These are phyloP conservation scores for Skeletonema tropicum DNA, from an alignment of 108 stramenopile genomes.

Conservation along the genomic window DNA sequence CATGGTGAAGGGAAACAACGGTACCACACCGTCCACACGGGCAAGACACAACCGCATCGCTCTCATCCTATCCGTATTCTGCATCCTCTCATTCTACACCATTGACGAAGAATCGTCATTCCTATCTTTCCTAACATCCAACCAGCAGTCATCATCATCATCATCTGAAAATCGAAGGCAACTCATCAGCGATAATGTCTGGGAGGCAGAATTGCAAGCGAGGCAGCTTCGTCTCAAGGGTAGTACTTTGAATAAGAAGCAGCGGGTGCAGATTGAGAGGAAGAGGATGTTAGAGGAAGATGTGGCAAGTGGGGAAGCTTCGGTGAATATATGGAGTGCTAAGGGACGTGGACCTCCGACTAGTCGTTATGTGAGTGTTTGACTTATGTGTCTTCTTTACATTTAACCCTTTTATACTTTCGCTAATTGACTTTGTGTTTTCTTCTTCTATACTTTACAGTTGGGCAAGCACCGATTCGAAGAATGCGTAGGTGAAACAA, in stretches of 20 bases:
- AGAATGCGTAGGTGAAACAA: constrained; percentile 23
- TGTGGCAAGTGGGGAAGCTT: not conserved
- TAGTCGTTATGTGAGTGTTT: not conserved
- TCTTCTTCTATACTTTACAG: not conserved
- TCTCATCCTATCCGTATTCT: not conserved
- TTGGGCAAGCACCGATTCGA: constrained; percentile 24
- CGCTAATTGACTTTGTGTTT: not conserved
- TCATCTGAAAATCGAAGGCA: not conserved
- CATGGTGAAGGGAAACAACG: not conserved
- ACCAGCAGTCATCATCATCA: not conserved
- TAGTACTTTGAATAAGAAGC: not conserved
- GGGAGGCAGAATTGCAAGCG: not conserved
- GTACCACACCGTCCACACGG: not conserved
- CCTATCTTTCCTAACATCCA: not conserved
- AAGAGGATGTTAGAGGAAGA: not conserved
- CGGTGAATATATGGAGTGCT: not conserved
- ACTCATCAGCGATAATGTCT: not conserved
- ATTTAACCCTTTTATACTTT: too few species aligned
- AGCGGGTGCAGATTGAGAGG: not conserved
- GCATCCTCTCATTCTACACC: not conserved
- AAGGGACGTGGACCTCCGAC: not conserved
- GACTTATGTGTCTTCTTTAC: too few species aligned
- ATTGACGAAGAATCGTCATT: not conserved
- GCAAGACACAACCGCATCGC: not conserved
- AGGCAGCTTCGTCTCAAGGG: not conserved